These are phyloP conservation scores for Aphanomyces cochlioides DNA, from an alignment of 352 stramenopile genomes.

Conservation along the genomic window DNA sequence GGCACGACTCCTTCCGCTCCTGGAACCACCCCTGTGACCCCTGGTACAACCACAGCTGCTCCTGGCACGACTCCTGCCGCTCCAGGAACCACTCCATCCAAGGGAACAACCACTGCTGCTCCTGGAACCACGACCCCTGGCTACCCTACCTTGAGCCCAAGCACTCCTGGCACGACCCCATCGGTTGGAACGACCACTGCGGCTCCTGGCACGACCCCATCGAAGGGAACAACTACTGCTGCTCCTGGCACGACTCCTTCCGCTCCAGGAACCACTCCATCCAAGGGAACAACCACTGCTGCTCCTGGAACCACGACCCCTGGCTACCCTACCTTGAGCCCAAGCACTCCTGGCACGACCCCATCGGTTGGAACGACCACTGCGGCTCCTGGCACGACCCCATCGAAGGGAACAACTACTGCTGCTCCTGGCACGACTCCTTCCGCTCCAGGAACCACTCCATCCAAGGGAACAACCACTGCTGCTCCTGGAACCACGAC, in stretches of 20 bases:
- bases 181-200: not conserved
- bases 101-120: not conserved
- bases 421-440: not conserved
- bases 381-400: not conserved
- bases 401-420: not conserved
- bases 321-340: not conserved
- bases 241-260: not conserved
- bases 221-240: not conserved
- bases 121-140: not conserved
- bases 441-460: not conserved
- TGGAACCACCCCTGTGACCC: not conserved
- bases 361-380: not conserved
- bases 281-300: not conserved
- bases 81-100: not conserved
- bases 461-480: not conserved
- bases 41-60: not conserved
- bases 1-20: not conserved
- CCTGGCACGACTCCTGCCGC: not conserved
- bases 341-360: not conserved
- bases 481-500: not conserved
- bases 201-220: not conserved
- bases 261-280: not conserved
- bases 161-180: not conserved
- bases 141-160: not conserved
- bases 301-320: not conserved